Conservation (phyloP, 1,284 basidiomycete genomes). For the Rhodotorula sp. region DNA sequence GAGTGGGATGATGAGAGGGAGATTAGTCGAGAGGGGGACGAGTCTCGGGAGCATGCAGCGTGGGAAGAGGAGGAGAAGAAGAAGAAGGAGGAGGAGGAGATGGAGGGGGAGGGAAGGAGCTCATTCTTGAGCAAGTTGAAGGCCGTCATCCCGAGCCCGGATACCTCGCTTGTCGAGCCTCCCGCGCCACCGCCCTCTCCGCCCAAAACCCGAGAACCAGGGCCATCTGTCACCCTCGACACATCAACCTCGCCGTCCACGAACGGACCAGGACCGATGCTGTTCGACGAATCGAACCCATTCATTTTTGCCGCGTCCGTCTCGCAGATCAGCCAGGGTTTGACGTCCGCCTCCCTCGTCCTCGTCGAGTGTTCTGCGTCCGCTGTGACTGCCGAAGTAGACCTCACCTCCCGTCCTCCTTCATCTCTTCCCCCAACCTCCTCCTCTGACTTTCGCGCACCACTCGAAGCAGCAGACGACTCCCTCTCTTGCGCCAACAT, state of each 20-base stretch:
- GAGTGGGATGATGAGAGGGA: too few species aligned
- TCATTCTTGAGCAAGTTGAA: constrained; percentile 33
- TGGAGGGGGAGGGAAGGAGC: background rate
- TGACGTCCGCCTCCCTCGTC: background rate
- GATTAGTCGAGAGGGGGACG: too few species aligned
- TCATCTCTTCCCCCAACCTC: too few species aligned
- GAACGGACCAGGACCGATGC: background rate
- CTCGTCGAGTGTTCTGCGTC: background rate
- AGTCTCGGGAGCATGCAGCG: background rate
- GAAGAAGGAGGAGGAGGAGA: background rate
- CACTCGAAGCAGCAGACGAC: too few species aligned
- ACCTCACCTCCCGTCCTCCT: too few species aligned
- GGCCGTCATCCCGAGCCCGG: constrained; percentile 25
- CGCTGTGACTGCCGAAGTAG: too few species aligned
- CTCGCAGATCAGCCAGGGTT: too few species aligned
- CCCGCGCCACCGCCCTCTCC: background rate
- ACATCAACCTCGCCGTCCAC: background rate
- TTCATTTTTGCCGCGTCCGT: constrained; percentile 4
- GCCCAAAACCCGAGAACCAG: background rate
- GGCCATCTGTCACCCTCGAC: background rate
- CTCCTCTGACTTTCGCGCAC: too few species aligned
- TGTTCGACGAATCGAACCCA: constrained; percentile 38
- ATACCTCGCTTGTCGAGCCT: constrained; percentile 20
- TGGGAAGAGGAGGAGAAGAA: background rate
- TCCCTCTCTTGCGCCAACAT: too few species aligned